These are phyloP conservation scores for Dictyostelium discoideum DNA, from an alignment of 78 protist species.

Conservation along the genomic window DNA sequence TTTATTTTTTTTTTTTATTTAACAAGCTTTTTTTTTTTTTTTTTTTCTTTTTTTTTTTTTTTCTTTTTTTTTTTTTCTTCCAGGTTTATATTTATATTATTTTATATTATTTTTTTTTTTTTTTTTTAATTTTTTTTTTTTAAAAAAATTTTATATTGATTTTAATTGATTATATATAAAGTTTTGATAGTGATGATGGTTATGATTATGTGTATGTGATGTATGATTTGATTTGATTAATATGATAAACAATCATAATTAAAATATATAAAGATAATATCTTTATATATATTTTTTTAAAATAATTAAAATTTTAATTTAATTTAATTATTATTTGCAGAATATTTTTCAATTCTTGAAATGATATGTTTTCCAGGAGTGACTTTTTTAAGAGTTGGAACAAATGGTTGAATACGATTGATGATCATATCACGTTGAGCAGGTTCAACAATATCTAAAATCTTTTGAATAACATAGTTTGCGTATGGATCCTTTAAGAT, in stretches of 20 bases:
- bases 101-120: neutral
- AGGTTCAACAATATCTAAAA: conserved; percentile 89
- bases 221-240: neutral
- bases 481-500: conserved; percentile 96
- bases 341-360: conserved; percentile 89
- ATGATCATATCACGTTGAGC: conserved; percentile 77
- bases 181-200: neutral
- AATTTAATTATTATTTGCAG: neutral
- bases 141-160: neutral
- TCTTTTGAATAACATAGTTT: conserved; percentile 97
- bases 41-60: neutral
- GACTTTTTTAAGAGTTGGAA: conserved; percentile 82
- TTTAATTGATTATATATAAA: neutral
- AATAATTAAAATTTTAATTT: neutral
- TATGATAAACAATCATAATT: neutral
- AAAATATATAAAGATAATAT: neutral
- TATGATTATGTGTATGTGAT: neutral
- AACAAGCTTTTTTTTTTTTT: neutral
- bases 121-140: no score
- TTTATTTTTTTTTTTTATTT: neutral
- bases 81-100: neutral
- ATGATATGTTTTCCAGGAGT: conserved; percentile 97
- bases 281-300: neutral
- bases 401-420: conserved; percentile 74
- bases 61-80: no score